Evolutionary conservation across 139 green algal genomes (phyloP).

Genomic region (Chlorella sp.): DNA sequence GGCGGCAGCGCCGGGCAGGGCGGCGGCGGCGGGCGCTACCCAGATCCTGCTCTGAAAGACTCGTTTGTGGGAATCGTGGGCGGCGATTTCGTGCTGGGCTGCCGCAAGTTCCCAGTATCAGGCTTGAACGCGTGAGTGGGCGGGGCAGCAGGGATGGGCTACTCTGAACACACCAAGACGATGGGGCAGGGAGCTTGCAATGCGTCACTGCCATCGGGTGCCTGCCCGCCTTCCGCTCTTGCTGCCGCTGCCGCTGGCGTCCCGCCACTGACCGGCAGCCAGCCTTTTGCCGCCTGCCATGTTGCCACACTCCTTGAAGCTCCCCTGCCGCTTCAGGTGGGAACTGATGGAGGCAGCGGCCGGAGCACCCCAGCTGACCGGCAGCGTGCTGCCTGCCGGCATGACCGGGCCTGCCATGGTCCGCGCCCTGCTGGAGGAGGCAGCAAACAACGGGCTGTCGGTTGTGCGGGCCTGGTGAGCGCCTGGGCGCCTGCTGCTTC

Average conservation of each 20-base stretch:
- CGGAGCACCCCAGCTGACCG: slow-evolving; percentile 47
- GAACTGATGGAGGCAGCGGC: slow-evolving; percentile 64
- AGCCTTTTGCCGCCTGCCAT: not conserved
- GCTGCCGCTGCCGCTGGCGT: not conserved
- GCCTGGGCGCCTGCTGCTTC: not conserved
- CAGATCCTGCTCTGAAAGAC: slow-evolving; percentile 14
- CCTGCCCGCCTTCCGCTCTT: too few species aligned
- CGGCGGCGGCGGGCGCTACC: not conserved
- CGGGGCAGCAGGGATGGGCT: not conserved
- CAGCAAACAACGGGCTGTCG: slow-evolving; percentile 36
- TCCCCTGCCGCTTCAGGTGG: slow-evolving; percentile 43
- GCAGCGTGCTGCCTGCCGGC: slow-evolving; percentile 41
- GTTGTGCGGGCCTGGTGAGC: slow-evolving; percentile 47
- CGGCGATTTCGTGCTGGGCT: slow-evolving; percentile 43
- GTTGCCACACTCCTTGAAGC: not conserved
- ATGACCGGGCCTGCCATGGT: slow-evolving; percentile 40
- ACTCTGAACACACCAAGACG: too few species aligned
- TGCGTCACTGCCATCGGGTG: too few species aligned
- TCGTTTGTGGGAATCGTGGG: slow-evolving; percentile 33
- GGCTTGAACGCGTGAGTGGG: slow-evolving; percentile 31
- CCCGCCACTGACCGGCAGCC: too few species aligned
- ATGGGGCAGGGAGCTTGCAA: too few species aligned
- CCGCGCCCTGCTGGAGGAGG: slow-evolving; percentile 42
- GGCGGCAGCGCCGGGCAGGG: not conserved
- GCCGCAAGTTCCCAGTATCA: slow-evolving; percentile 33